Evolutionary conservation across 2,329 filamentous ascomycete genomes (phyloP), one percentile per base, ranked within the genome.

Genomic region (Hypomyces perniciosus): DNA sequence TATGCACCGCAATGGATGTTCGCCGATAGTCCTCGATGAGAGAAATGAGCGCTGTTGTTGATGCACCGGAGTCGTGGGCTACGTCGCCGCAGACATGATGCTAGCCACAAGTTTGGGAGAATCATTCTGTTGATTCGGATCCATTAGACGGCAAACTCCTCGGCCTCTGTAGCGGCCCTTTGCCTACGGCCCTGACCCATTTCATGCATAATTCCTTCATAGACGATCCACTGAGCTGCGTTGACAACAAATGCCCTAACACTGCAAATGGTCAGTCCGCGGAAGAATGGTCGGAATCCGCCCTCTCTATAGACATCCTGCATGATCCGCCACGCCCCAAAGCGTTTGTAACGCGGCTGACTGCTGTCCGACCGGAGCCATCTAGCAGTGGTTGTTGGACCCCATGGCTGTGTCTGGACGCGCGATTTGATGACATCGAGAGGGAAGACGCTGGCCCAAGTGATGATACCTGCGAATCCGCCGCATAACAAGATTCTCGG

Each of bases 401-500:
- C 35, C 34, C 65, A 64, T 4, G 66, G 68, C 68, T 93, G 88
- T 1, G 85, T 85, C 67, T 97, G 92, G n/a, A 96, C 79, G 48
- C 90, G 77, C 3, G 92, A 96, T 72, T 97, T 97, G 63, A 97
- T 78, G 43, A 96, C 85, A 67, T 97, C 92, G 12, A 97, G 70
- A 1, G 92, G 92, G 59, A 96, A 97, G 29, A 97, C 83, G 51
- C 86, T 92, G 4, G 81, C 84, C 92, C 92, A 97, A 0, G 90
- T 95, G 37, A 87, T 80, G 20, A 96, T 80, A 0, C 92, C 92
- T 5, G 92, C 91, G 45, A 96, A 65, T 1, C 92, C 92, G 42
- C 92, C 92, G 59, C 90, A 95, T 1, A 96, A 67, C 5, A 97
- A 71, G 13, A 88, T 79, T 58, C 84, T 86, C 34, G 79, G 69